Evolutionary conservation across 495 filamentous ascomycete genomes (phyloP).

Genomic region (Cryomyces minteri): DNA sequence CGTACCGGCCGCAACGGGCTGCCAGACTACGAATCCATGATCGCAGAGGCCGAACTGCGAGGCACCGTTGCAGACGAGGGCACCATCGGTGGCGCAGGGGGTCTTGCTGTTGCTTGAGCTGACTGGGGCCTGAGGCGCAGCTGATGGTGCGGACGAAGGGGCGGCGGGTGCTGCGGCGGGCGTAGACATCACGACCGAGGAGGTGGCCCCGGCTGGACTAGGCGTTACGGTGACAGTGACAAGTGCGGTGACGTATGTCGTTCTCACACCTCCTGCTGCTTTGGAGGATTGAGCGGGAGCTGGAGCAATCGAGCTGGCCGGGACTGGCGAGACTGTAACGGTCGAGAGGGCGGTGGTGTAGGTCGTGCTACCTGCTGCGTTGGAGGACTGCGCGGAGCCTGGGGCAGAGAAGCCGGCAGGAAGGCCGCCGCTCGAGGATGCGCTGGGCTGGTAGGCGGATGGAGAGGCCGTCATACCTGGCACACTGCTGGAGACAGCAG

Average conservation of each 20-base stretch:
- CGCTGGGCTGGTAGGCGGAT: too few relatives aligned
- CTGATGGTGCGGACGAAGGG: not conserved
- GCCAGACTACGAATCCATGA: conserved; percentile 12
- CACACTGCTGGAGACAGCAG: too few relatives aligned
- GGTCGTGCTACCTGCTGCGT: too few relatives aligned
- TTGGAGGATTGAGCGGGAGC: not conserved
- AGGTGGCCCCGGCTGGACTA: not conserved
- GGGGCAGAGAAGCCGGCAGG: too few relatives aligned
- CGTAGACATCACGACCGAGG: too few relatives aligned
- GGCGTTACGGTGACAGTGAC: conserved; percentile 1
- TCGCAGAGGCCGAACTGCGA: conserved; percentile 18
- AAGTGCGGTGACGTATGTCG: conserved; percentile 1
- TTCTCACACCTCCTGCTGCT: too few relatives aligned
- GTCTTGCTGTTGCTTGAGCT: not conserved
- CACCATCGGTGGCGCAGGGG: conserved; percentile 10
- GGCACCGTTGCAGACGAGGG: conserved; percentile 14
- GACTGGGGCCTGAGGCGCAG: conserved; percentile 1
- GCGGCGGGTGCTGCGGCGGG: not conserved
- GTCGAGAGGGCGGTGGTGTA: not conserved
- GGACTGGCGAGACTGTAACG: not conserved
- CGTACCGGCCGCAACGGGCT: conserved; percentile 18
- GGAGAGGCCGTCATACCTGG: too few relatives aligned
- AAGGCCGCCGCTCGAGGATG: too few relatives aligned
- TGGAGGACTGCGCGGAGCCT: too few relatives aligned
- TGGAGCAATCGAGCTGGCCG: conserved; percentile 3